Evolutionary conservation across 129 eudicot species (phyloP).

Genomic region (Centaurea solstitialis): DNA sequence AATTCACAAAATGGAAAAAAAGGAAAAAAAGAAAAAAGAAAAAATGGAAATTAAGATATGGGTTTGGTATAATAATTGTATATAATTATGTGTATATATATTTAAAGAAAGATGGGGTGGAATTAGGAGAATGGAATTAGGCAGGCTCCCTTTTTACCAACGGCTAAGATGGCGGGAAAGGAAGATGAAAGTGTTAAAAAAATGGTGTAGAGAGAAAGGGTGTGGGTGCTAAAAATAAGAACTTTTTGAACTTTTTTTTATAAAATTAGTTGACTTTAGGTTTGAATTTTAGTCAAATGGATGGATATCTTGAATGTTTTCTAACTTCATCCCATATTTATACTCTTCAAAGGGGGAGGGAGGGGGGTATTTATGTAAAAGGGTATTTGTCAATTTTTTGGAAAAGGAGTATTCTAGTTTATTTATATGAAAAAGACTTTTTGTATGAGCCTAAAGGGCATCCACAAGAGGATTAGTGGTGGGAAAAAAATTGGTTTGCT

Average conservation of each 20-base stretch:
- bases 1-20: slow-evolving; percentile 11
- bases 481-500: too few species aligned
- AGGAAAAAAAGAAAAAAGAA: slow-evolving; percentile 14
- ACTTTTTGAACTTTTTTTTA: background rate
- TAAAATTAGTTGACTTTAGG: background rate
- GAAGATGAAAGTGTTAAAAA: background rate
- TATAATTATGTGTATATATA: background rate
- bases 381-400: too few species aligned
- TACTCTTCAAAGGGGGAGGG: too few species aligned
- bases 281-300: background rate
- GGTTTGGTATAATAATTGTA: slow-evolving; percentile 42
- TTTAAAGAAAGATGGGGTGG: slow-evolving; percentile 35
- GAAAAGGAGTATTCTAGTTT: too few species aligned
- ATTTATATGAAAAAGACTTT: too few species aligned
- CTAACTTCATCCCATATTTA: too few species aligned
- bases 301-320: too few species aligned
- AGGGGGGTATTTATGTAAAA: too few species aligned
- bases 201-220: background rate
- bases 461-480: too few species aligned
- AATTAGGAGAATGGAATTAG: slow-evolving; percentile 52
- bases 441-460: too few species aligned
- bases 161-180: slow-evolving; percentile 67
- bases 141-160: slow-evolving; percentile 84
- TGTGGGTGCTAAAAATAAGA: background rate
- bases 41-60: slow-evolving; percentile 39